Percentiles rank a stretch among this genome's conserved stretches.
Conservation (phyloP, 2,329 filamentous ascomycete species). For the Penicillium paneum region DNA sequence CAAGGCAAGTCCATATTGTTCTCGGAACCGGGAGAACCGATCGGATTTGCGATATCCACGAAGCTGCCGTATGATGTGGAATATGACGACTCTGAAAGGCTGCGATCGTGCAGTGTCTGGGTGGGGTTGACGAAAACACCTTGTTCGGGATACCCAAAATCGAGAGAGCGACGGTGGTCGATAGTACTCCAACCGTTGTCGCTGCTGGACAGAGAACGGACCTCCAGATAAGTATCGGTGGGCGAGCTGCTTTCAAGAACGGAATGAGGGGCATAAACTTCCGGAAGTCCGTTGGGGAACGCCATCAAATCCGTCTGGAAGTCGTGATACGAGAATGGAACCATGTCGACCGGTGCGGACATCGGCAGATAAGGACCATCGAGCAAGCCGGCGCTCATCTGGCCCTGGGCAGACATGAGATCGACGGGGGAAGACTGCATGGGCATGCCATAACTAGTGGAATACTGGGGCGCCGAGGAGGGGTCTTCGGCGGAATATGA, state of each 20-base stretch:
- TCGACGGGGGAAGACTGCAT: conserved; percentile 51
- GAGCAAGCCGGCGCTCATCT: conserved; percentile 60
- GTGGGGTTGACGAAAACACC: conserved; percentile 84
- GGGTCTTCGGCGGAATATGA: conserved; percentile 51
- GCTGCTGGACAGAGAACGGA: conserved; percentile 78
- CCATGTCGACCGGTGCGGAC: conserved; percentile 60
- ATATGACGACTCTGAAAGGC: conserved; percentile 78
- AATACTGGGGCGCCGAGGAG: conserved; percentile 51
- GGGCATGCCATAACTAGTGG: conserved; percentile 53
- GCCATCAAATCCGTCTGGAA: conserved; percentile 68
- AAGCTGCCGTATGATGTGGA: conserved; percentile 74
- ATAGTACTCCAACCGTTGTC: conserved; percentile 86
- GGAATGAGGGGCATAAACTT: conserved; percentile 43
- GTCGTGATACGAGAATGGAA: conserved; percentile 73
- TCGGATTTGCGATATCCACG: conserved; percentile 75
- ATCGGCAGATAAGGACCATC: conserved; percentile 59
- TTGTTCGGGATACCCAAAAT: conserved; percentile 59
- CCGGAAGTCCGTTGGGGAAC: conserved; percentile 50
- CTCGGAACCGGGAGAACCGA: conserved; percentile 81
- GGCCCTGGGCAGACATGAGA: conserved; percentile 59
- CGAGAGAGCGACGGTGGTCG: conserved; percentile 70
- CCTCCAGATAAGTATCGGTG: conserved; percentile 77
- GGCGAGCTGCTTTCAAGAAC: conserved; percentile 61
- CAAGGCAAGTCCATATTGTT: conserved; percentile 60
- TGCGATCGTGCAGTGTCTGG: conserved; percentile 84